Evolutionary conservation across 495 filamentous ascomycete species (phyloP).

Genomic region (Lasiosphaeria ovina): DNA sequence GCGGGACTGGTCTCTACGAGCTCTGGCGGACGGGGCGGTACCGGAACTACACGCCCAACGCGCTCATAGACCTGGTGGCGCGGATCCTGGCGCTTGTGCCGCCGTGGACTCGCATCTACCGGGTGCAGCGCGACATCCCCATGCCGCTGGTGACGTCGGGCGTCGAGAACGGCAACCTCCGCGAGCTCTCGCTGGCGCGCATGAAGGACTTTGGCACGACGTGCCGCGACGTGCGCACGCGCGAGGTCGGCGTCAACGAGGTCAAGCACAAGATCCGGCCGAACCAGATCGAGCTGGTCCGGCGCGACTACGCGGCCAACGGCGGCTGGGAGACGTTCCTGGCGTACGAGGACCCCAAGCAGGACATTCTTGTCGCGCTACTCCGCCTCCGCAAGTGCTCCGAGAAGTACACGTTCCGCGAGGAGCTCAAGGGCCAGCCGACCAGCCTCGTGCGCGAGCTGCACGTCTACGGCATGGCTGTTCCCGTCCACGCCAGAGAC

Average conservation of each 20-base stretch:
- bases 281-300: slow-evolving; percentile 93
- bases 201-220: slow-evolving; percentile 99
- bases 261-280: slow-evolving; percentile 98
- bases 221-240: slow-evolving; percentile 95
- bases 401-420: slow-evolving; percentile 82
- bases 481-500: slow-evolving; percentile 90
- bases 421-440: slow-evolving; percentile 78
- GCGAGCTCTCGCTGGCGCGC: slow-evolving; percentile 84
- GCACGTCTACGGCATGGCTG: slow-evolving; percentile 94
- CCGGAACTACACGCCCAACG: slow-evolving; percentile 98
- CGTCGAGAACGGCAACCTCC: slow-evolving; percentile 95
- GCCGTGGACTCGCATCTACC: slow-evolving; percentile 98
- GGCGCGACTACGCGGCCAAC: slow-evolving; percentile 91
- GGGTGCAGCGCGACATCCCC: slow-evolving; percentile 96
- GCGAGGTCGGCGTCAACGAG: slow-evolving; percentile 97
- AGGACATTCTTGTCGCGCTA: slow-evolving; percentile 93
- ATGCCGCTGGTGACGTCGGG: slow-evolving; percentile 97
- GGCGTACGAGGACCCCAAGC: slow-evolving; percentile 96
- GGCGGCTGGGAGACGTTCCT: slow-evolving; percentile 98
- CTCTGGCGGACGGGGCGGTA: slow-evolving; percentile 95
- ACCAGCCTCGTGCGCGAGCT: slow-evolving; percentile 92
- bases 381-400: slow-evolving; percentile 90
- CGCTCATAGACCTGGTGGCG: slow-evolving; percentile 90
- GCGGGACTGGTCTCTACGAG: slow-evolving; percentile 95
- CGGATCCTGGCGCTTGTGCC: slow-evolving; percentile 91